A percentile compares a stretch with the other conserved stretches of the same genome.
These are phyloP conservation scores for Knoxdaviesia capensis DNA, from an alignment of 2,329 filamentous ascomycete genomes.

Conservation along the genomic window DNA sequence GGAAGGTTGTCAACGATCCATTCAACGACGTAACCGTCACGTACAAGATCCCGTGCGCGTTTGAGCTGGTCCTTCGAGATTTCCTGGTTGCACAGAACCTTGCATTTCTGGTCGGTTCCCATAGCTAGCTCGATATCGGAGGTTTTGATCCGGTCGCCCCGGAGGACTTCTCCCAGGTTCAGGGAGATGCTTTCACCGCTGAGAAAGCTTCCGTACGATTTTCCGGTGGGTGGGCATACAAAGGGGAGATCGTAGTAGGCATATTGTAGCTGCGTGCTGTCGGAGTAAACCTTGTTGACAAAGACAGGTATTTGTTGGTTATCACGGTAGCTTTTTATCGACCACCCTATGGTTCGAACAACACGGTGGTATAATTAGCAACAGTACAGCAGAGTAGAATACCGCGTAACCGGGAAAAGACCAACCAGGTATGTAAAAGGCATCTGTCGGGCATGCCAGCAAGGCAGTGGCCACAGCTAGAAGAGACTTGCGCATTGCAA, in stretches of 20 bases:
- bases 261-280: conserved; percentile 78
- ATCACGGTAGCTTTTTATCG: conserved; percentile 59
- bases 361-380: neutral
- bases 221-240: conserved; percentile 58
- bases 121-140: conserved; percentile 70
- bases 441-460: conserved; percentile 22
- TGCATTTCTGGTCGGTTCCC: conserved; percentile 54
- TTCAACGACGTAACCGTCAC: conserved; percentile 67
- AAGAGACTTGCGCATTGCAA: conserved; percentile 1
- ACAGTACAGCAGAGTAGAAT: conserved; percentile 2
- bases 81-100: conserved; percentile 49
- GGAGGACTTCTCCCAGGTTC: conserved; percentile 72
- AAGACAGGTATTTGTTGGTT: conserved; percentile 65
- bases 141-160: conserved; percentile 66
- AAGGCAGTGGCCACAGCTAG: neutral
- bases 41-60: conserved; percentile 51
- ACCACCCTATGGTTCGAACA: conserved; percentile 38
- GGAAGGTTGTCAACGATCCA: conserved; percentile 90
- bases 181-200: conserved; percentile 62
- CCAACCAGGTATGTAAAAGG: conserved; percentile 75
- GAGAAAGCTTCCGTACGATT: conserved; percentile 42
- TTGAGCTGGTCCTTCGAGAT: conserved; percentile 44
- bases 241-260: conserved; percentile 79
- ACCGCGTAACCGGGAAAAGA: conserved; percentile 3
- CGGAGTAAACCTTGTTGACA: conserved; percentile 82